These are phyloP conservation scores for Penicillium oxalicum DNA, from an alignment of 2,329 filamentous ascomycete genomes.

Conservation along the genomic window DNA sequence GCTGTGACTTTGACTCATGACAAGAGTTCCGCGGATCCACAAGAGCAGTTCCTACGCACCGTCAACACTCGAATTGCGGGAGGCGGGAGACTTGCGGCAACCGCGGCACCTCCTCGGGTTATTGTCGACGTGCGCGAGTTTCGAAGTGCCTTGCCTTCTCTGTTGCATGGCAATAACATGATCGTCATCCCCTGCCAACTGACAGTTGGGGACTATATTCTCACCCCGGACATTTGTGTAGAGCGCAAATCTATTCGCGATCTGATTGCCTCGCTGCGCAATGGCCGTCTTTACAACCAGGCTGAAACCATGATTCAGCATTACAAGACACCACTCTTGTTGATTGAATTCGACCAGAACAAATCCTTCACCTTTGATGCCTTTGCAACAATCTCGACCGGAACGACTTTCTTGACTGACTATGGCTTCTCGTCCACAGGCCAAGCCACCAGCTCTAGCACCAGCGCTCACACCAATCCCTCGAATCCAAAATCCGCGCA, in stretches of 20 bases:
- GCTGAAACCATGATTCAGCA: slow-evolving; percentile 90
- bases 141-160: slow-evolving; percentile 80
- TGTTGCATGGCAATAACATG: slow-evolving; percentile 84
- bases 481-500: slow-evolving; percentile 70
- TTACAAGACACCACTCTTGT: slow-evolving; percentile 81
- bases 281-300: slow-evolving; percentile 87
- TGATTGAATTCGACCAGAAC: slow-evolving; percentile 97
- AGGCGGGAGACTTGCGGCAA: slow-evolving; percentile 76
- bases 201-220: slow-evolving; percentile 92
- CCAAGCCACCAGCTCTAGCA: slow-evolving; percentile 48
- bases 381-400: slow-evolving; percentile 38
- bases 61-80: slow-evolving; percentile 96
- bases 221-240: slow-evolving; percentile 84
- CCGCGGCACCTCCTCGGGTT: slow-evolving; percentile 78
- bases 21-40: slow-evolving; percentile 66
- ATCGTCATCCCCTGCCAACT: slow-evolving; percentile 89
- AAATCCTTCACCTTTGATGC: slow-evolving; percentile 94
- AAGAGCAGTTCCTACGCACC: slow-evolving; percentile 87
- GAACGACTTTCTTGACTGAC: slow-evolving; percentile 42
- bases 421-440: slow-evolving; percentile 47
- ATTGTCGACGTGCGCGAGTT: slow-evolving; percentile 97
- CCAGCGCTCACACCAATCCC: slow-evolving; percentile 57
- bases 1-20: slow-evolving; percentile 77
- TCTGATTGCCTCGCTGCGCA: slow-evolving; percentile 83
- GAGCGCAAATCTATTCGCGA: slow-evolving; percentile 93